These are phyloP conservation scores for Solanum arcanum DNA, from an alignment of 257 asterid species.

Conservation along the genomic window DNA sequence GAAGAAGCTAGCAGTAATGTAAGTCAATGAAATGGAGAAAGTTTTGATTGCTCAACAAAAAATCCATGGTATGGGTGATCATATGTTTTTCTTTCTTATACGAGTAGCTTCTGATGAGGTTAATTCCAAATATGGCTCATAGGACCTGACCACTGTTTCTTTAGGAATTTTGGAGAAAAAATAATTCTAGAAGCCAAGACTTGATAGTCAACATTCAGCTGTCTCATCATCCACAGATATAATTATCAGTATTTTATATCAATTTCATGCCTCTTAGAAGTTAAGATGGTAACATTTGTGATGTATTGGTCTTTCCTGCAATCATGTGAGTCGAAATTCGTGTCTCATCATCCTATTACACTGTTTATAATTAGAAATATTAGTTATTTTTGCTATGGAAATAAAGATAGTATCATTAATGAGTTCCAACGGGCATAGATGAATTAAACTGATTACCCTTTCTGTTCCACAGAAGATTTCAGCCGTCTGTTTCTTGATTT, in stretches of 20 bases:
- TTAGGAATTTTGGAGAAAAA: not conserved
- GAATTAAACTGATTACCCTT: not conserved
- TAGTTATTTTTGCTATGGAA: not conserved
- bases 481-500: not conserved
- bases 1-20: not conserved
- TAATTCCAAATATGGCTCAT: not conserved
- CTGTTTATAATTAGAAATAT: not conserved
- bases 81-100: not conserved
- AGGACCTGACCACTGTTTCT: not conserved
- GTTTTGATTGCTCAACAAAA: not conserved
- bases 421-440: not conserved
- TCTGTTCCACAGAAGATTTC: not conserved
- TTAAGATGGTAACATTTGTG: not conserved
- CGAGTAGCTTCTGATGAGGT: not conserved
- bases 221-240: not conserved
- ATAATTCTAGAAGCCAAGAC: not conserved
- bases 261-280: not conserved
- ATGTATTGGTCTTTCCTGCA: not conserved
- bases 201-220: not conserved
- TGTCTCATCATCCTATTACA: not conserved
- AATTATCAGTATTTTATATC: not conserved
- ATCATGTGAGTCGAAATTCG: not conserved
- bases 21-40: not conserved
- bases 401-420: not conserved
- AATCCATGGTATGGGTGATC: not conserved